Base-by-base conservation (phyloP, 1,284 basidiomycete species). In the Amylostereum areolatum region DNA sequence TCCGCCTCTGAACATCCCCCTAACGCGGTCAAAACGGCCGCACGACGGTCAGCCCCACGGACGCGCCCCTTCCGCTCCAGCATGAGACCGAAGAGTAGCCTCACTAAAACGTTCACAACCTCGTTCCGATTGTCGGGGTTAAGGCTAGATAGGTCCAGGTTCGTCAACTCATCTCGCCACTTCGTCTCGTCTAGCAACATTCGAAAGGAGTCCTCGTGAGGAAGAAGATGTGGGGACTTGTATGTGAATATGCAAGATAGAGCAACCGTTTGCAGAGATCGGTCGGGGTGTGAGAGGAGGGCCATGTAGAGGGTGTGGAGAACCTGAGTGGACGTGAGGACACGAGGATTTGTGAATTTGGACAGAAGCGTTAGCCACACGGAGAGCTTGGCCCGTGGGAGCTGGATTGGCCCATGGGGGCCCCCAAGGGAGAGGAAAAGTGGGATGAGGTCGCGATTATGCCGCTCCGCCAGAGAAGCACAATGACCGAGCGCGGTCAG, bases 321-420 rank as follows among this genome's bases (percentile, higher is more conserved):
- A 0, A 76, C 77, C 8, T 84, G 76, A 0, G 90, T 80, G 3
- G 81, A 77, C 59, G 83, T 80, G 1, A 97, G 73, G 0, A 91
- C 89, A 66, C 93, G 95, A 8, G 94, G 94, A 61, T 97, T 97
- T 58, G 72, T 72, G 63, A 99, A 91, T 64, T 93, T 95, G 50
- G 89, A 79, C 62, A 98, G 90, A 2, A 99, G 75, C 32, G 81
- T 81, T 28, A 99, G 81, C 84, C 91, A 97, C 2, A 80, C 73
- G 18, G 67, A 73, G 29, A 93, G 77, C 57, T 79, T 83, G n/a
- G 72, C 66, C 48, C 76, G 72, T 4, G 79, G 67, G 9, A 83
- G 66, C 49, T 69, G 75, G 4, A 70, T 63, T 2, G 66, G 60
- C 18, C 65, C 66, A n/a, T 69, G 57, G 0, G 67, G 63, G 65